phyloP scores from a whole-genome alignment of 345 rosid genomes.

The Lepidium aucheri region DNA sequence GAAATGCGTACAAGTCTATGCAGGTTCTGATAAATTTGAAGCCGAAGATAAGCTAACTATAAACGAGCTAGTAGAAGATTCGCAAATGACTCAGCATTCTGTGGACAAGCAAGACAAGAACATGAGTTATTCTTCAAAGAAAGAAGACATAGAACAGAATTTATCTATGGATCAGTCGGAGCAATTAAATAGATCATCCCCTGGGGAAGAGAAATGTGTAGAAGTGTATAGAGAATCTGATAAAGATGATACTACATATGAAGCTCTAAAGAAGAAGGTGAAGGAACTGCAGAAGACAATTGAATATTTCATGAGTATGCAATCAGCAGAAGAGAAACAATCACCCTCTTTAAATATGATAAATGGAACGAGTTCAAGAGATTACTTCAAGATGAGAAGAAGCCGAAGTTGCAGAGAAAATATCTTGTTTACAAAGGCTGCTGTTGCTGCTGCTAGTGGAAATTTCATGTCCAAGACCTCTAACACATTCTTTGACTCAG shows the following conservation, averaged over 20 bases:
- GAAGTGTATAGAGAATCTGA: background rate
- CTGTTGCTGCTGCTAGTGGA: conserved; percentile 1
- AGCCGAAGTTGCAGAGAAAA: conserved; percentile 49
- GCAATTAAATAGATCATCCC: background rate
- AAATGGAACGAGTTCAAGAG: conserved; percentile 12
- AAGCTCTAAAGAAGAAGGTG: conserved; percentile 48
- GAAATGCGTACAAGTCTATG: background rate
- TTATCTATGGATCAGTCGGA: background rate
- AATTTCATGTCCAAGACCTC: conserved; percentile 24
- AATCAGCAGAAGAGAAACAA: conserved; percentile 40
- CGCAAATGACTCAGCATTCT: background rate
- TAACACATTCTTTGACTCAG: conserved; percentile 22
- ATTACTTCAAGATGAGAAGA: conserved; percentile 28
- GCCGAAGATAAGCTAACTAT: background rate
- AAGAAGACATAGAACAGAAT: background rate
- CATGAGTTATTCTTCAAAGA: background rate
- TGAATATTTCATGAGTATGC: conserved; percentile 34
- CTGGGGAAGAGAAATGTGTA: background rate
- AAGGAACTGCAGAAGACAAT: conserved; percentile 63
- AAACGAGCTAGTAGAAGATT: background rate
- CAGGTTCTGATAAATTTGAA: background rate
- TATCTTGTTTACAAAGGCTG: conserved; percentile 21
- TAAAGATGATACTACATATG: conserved; percentile 22
- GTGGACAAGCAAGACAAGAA: conserved; percentile 1
- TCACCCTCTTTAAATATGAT: conserved; percentile 31